These are phyloP conservation scores for bread wheat (Triticum aestivum) DNA, from an alignment of 176 grass and related monocot genomes.

Conservation along the genomic window DNA sequence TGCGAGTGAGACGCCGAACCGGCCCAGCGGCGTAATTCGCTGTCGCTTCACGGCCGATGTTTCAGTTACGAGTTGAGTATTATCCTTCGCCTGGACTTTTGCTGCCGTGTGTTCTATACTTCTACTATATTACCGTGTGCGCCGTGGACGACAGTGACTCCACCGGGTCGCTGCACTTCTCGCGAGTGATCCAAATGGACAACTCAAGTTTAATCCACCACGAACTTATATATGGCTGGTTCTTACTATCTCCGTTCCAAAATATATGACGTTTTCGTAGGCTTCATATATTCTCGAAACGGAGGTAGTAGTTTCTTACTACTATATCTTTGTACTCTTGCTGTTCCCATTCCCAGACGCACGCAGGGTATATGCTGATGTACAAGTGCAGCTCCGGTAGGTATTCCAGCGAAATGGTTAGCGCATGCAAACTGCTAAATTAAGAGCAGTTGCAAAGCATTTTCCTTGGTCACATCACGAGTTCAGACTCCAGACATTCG, in stretches of 20 bases:
- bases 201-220: background rate
- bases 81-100: too few species aligned
- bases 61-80: too few species aligned
- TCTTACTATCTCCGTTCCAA: too few species aligned
- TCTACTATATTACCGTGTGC: too few species aligned
- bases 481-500: background rate
- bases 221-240: too few species aligned
- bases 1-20: background rate
- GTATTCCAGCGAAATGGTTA: background rate
- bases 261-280: too few species aligned
- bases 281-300: too few species aligned
- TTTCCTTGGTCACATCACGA: background rate
- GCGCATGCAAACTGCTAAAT: background rate
- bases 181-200: background rate
- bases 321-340: background rate
- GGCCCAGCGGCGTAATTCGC: too few species aligned
- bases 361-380: background rate
- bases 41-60: too few species aligned
- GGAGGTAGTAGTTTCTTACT: too few species aligned
- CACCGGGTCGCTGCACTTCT: background rate
- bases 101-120: too few species aligned
- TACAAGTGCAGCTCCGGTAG: slow-evolving; percentile 8
- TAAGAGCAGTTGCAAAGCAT: background rate
- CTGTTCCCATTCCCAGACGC: background rate
- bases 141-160: background rate